Evolutionary conservation across 257 asterid genomes (phyloP).

Genomic region (Asclepias syriaca): DNA sequence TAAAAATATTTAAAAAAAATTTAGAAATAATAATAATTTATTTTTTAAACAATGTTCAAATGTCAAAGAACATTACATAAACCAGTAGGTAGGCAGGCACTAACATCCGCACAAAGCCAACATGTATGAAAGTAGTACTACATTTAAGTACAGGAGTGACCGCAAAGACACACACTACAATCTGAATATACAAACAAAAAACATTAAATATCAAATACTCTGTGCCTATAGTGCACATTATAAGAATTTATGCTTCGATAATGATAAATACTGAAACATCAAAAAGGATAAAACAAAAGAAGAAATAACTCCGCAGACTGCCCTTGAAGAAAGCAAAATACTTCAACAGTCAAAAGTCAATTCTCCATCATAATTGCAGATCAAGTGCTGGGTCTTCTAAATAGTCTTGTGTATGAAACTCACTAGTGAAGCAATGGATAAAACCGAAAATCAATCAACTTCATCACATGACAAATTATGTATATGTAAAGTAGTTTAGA

Average conservation of each 20-base stretch:
- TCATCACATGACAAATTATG: background rate
- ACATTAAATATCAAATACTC: background rate
- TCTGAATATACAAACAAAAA: background rate
- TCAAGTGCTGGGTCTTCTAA: background rate
- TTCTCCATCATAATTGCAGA: background rate
- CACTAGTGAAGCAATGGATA: background rate
- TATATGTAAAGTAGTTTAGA: background rate
- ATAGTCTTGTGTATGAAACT: background rate
- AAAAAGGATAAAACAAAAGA: background rate
- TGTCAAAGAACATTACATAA: background rate
- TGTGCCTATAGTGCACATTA: background rate
- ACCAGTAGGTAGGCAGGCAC: background rate
- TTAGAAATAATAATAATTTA: background rate
- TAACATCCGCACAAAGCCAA: background rate
- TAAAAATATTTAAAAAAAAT: background rate
- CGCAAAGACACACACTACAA: background rate
- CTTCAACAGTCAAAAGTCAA: background rate
- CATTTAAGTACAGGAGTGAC: background rate
- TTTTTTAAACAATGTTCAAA: background rate
- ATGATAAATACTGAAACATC: background rate
- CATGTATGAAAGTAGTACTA: background rate
- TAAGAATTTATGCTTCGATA: background rate
- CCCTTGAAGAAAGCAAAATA: no score
- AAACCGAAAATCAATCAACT: background rate
- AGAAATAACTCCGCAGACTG: background rate